Conservation (phyloP, 2,329 filamentous ascomycete species). For the Penicillium sp. region DNA sequence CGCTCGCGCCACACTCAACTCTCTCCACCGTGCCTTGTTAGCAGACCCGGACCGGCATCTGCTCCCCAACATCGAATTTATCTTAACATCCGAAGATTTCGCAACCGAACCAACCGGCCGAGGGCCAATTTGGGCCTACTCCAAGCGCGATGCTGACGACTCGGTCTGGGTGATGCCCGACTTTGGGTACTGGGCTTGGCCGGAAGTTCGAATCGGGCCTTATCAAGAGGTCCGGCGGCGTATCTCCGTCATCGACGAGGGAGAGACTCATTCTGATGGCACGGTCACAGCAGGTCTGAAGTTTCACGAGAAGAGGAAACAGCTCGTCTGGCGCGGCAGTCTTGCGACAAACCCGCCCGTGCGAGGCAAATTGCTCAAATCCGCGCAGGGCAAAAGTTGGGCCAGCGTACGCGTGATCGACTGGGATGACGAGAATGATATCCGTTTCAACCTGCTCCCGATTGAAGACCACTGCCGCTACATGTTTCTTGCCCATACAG, state of each 20-base stretch:
- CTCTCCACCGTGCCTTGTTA: slow-evolving; percentile 45
- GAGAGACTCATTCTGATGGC: slow-evolving; percentile 17
- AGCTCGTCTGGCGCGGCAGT: slow-evolving; percentile 46
- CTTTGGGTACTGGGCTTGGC: slow-evolving; percentile 51
- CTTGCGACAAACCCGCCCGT: slow-evolving; percentile 36
- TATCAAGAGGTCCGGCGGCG: slow-evolving; percentile 40
- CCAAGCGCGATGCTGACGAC: slow-evolving; percentile 34
- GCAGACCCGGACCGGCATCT: slow-evolving; percentile 33
- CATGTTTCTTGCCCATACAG: slow-evolving; percentile 50
- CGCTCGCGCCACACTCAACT: slow-evolving; percentile 41
- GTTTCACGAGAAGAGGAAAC: slow-evolving; percentile 38
- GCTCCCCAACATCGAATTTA: slow-evolving; percentile 47
- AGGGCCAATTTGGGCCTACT: slow-evolving; percentile 41
- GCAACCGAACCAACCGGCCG: slow-evolving; percentile 22
- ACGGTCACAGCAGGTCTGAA: slow-evolving; percentile 9
- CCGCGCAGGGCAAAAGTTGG: slow-evolving; percentile 40
- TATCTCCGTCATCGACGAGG: slow-evolving; percentile 35
- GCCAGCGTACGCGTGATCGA: slow-evolving; percentile 40
- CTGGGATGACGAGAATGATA: slow-evolving; percentile 37
- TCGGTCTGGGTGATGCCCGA: slow-evolving; percentile 49
- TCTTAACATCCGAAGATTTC: slow-evolving; percentile 44
- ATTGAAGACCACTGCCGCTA: slow-evolving; percentile 52
- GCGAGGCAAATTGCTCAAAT: slow-evolving; percentile 36
- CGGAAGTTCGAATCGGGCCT: slow-evolving; percentile 42
- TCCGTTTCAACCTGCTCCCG: slow-evolving; percentile 40